A percentile compares a stretch with the other conserved stretches of the same genome.
phyloP scores from a whole-genome alignment of 306 rosid species.

The Calophaca sinica region DNA sequence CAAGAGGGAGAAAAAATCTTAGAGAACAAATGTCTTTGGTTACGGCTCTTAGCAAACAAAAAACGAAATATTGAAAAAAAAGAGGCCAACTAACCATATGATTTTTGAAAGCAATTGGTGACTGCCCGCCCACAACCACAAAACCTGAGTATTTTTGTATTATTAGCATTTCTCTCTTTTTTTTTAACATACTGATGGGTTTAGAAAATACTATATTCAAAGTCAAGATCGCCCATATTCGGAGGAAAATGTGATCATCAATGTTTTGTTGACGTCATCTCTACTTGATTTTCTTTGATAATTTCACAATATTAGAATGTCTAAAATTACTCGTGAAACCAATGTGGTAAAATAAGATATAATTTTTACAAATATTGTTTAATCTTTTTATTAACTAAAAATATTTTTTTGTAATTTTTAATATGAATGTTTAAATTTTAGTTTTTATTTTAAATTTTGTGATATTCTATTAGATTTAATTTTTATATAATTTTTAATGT shows the following conservation, averaged over 20 bases:
- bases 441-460: no score
- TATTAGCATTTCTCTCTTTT: background rate
- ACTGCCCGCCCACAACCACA: slow-evolving; percentile 36
- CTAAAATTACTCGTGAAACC: background rate
- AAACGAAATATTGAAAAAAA: background rate
- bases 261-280: background rate
- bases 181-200: background rate
- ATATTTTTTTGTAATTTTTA: no score
- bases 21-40: background rate
- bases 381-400: no score
- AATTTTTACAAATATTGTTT: no score
- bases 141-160: background rate
- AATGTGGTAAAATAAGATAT: no score
- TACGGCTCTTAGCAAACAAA: background rate
- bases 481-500: no score
- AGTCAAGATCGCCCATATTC: slow-evolving; percentile 44
- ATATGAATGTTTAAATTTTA: no score
- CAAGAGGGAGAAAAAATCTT: background rate
- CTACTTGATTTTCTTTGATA: slow-evolving; percentile 16
- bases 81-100: background rate
- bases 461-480: no score
- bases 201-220: slow-evolving; percentile 1
- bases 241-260: slow-evolving; percentile 12
- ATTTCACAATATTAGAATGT: background rate
- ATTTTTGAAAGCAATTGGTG: slow-evolving; percentile 24